Base-by-base conservation (phyloP, 1,284 basidiomycete genomes). In the Hemileia vastatrix region DNA sequence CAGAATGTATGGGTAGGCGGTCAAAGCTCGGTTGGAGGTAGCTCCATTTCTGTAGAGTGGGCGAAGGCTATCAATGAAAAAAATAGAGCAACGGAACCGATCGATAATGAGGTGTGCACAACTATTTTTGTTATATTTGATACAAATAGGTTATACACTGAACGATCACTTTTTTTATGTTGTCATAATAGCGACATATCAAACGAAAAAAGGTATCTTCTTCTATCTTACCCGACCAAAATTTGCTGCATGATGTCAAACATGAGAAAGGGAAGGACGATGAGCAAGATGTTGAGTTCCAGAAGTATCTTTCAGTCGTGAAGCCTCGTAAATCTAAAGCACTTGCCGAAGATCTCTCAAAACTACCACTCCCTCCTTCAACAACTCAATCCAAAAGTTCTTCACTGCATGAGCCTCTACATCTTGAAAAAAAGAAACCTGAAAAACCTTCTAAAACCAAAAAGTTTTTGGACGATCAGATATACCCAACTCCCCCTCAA, bases 11-110 rank as follows among this genome's bases (percentile, higher is more conserved):
- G 76, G 70, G 68, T 78, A 44, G 69, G 72, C 33, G 77, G 77
- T 9, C 86, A 75, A 79, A 90, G 54, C 85, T 86, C 64, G 83
- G 84, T 36, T 81, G 86, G 68, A 84, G 96, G 64, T 83, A 78
- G 63, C 88, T 95, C 6, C 82, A 84, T 48, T 76, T 90, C 66
- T 0, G 47, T 67, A n/a, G 54, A 67, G 31, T 48, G 47, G 51
- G 49, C 59, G 40, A 56, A 53, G 50, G 15, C 33, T 6, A 44
- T 55, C n/a, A 54, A 66, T 11, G 32, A 59, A 23, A 15, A 8
- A 15, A 31, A 9, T 6, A 57, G 47, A 47, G 18, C 31, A 15
- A 21, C n/a, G n/a, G n/a, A n/a, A n/a, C n/a, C n/a, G n/a, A n/a
- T n/a, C n/a, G n/a, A n/a, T n/a, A n/a, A n/a, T n/a, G n/a, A n/a